These are phyloP conservation scores for Calonectria leucothoes DNA, from an alignment of 2,329 filamentous ascomycete genomes.

Conservation along the genomic window DNA sequence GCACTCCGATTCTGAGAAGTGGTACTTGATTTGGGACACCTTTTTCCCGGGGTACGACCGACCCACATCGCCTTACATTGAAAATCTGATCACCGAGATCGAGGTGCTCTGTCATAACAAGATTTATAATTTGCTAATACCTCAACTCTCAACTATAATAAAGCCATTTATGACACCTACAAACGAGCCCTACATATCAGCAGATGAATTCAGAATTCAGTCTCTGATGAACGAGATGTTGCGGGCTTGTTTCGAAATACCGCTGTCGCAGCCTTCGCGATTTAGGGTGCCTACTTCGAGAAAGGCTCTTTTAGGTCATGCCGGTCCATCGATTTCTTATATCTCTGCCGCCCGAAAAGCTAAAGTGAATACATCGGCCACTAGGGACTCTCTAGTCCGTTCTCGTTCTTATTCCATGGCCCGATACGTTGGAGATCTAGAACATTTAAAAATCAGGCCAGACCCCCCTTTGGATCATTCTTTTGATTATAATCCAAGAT, in stretches of 20 bases:
- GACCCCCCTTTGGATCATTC: no score
- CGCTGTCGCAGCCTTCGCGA: not conserved
- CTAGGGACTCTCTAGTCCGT: not conserved
- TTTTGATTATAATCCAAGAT: no score
- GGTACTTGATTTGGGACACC: not conserved
- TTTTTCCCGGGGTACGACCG: not conserved
- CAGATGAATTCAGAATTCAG: no score
- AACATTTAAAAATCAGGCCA: no score
- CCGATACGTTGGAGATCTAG: not conserved
- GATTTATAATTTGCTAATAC: not conserved
- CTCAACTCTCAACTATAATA: not conserved
- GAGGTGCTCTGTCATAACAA: not conserved
- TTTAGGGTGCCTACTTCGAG: not conserved
- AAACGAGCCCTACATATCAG: no score
- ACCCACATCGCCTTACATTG: not conserved
- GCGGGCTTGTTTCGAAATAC: not conserved
- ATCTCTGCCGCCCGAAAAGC: not conserved
- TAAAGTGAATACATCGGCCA: not conserved
- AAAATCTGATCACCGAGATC: not conserved
- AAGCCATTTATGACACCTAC: no score
- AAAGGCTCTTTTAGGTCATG: not conserved
- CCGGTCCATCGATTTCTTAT: not conserved
- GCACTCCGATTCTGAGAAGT: not conserved
- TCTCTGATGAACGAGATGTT: not conserved
- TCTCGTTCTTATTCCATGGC: not conserved